Conservation (phyloP, 2,329 filamentous ascomycete species). For the Sporothrix schenckii region DNA sequence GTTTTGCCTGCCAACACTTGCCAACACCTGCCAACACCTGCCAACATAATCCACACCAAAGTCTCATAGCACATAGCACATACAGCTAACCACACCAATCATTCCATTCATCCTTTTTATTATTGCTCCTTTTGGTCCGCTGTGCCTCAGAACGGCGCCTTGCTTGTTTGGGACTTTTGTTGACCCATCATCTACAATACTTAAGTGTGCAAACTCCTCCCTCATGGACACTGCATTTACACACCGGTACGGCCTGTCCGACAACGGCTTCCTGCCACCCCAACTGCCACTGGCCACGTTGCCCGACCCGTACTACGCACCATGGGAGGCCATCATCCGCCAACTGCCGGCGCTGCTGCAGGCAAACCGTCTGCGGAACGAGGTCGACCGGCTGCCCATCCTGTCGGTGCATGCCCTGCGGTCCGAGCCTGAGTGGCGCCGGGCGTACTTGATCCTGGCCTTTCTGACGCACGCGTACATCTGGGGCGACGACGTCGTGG, state of each 20-base stretch:
- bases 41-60: neutral
- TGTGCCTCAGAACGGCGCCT: neutral
- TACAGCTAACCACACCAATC: too few relatives aligned
- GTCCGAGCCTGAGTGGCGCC: constrained; percentile 72
- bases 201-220: neutral
- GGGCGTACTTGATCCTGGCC: constrained; percentile 76
- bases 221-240: constrained; percentile 15
- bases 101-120: too few relatives aligned
- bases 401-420: constrained; percentile 67
- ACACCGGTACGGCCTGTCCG: constrained; percentile 43
- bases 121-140: neutral
- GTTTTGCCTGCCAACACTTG: neutral
- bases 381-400: constrained; percentile 67
- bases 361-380: constrained; percentile 62
- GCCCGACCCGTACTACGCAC: constrained; percentile 71
- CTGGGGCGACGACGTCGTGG: constrained; percentile 70
- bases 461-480: constrained; percentile 86
- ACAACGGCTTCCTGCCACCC: constrained; percentile 76
- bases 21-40: neutral
- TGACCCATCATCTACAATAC: too few relatives aligned
- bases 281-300: constrained; percentile 67
- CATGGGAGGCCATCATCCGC: constrained; percentile 73
- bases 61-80: neutral
- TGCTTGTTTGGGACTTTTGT: neutral
- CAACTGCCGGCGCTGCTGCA: constrained; percentile 70